Evolutionary conservation across 176 grass and related monocot genomes (phyloP).

Genomic region (Lolium rigidum): DNA sequence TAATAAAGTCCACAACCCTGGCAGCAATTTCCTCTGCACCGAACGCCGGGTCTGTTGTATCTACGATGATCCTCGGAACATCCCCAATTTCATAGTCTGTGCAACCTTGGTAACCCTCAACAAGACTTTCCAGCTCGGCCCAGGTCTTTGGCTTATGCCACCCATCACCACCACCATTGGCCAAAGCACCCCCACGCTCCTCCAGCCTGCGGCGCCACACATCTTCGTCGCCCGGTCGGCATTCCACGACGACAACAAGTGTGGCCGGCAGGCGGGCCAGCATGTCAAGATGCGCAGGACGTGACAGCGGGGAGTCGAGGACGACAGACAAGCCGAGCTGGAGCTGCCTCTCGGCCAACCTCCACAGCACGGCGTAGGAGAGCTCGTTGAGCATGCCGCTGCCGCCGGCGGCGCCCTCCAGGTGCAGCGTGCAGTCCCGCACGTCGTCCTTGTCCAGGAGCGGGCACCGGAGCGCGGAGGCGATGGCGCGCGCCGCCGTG

Average conservation of each 20-base stretch:
- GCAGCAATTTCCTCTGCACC: conserved; percentile 25
- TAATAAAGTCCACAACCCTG: conserved; percentile 60
- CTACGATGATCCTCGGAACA: conserved; percentile 64
- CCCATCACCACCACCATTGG: conserved; percentile 11
- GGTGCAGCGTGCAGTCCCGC: conserved; percentile 75
- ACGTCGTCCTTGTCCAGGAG: conserved; percentile 97
- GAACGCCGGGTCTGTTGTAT: conserved; percentile 53
- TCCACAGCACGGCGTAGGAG: conserved; percentile 70
- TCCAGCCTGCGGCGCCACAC: conserved; percentile 77
- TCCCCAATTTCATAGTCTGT: conserved; percentile 67
- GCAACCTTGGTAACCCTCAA: conserved; percentile 68
- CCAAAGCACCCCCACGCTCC: conserved; percentile 42
- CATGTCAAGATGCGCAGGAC: conserved; percentile 54
- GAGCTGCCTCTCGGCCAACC: conserved; percentile 61
- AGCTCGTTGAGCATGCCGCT: conserved; percentile 65
- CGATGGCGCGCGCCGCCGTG: conserved; percentile 65
- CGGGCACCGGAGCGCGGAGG: conserved; percentile 51
- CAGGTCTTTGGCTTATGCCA: conserved; percentile 83
- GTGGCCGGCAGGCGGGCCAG: conserved; percentile 37
- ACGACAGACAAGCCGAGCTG: conserved; percentile 68
- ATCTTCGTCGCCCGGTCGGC: conserved; percentile 43
- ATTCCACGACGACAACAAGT: conserved; percentile 70
- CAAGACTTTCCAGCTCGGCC: conserved; percentile 64
- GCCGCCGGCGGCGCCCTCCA: conserved; percentile 44
- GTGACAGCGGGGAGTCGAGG: conserved; percentile 76